Evolutionary conservation across 495 filamentous ascomycete species (phyloP).

Genomic region (Jackrogersella minutella): DNA sequence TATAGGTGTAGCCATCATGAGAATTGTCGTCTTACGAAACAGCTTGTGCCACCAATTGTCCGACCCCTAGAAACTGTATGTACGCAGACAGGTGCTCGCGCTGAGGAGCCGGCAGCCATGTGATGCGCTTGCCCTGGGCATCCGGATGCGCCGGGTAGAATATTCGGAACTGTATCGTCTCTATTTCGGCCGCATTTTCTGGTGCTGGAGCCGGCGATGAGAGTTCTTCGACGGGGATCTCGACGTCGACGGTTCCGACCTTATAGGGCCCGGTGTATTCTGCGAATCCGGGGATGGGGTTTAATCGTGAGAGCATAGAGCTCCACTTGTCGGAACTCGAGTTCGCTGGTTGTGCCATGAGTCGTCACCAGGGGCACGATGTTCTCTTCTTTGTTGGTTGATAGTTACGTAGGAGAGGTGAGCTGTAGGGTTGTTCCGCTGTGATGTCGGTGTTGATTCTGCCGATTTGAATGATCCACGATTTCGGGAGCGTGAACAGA

Average conservation of each 20-base stretch:
- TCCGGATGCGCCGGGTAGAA: conserved; percentile 72
- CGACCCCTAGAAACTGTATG: conserved; percentile 69
- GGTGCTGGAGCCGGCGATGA: conserved; percentile 59
- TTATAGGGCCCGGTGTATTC: conserved; percentile 74
- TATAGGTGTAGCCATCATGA: neutral
- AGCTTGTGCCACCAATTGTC: conserved; percentile 61
- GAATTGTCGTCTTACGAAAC: conserved; percentile 61
- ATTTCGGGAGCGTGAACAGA: neutral
- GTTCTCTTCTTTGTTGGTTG: neutral
- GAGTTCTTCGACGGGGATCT: conserved; percentile 71
- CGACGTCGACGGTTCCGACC: conserved; percentile 78
- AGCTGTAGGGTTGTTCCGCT: neutral
- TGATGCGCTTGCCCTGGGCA: conserved; percentile 53
- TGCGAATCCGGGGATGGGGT: conserved; percentile 69
- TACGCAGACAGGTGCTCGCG: conserved; percentile 72
- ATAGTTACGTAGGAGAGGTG: neutral
- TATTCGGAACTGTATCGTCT: conserved; percentile 75
- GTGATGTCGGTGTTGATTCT: neutral
- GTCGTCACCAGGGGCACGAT: neutral
- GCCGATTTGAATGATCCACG: neutral
- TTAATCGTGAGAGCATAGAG: conserved; percentile 51
- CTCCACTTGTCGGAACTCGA: conserved; percentile 29
- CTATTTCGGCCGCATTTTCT: conserved; percentile 56
- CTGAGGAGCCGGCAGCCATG: conserved; percentile 80
- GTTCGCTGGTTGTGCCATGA: conserved; percentile 29